Evolutionary conservation across 2,329 filamentous ascomycete species (phyloP).

Genomic region (Aspergillus bombycis): DNA sequence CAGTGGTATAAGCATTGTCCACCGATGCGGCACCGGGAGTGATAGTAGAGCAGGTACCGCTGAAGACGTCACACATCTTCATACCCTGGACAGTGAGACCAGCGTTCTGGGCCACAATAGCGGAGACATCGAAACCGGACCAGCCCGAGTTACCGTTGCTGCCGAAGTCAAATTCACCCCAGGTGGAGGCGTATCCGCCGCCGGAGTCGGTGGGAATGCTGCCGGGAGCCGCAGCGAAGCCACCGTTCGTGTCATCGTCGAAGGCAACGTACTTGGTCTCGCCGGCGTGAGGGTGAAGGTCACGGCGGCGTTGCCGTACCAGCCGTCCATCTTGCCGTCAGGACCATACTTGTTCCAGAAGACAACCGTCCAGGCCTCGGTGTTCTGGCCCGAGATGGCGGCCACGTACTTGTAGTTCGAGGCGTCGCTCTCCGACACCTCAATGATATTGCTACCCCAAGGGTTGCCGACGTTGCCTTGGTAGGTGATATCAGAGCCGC

Average conservation of each 20-base stretch:
- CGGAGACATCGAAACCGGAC: conserved; percentile 41
- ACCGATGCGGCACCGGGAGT: conserved; percentile 27
- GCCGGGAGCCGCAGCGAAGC: conserved; percentile 33
- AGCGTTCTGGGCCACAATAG: conserved; percentile 38
- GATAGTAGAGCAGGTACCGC: conserved; percentile 36
- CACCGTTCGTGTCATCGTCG: conserved; percentile 40
- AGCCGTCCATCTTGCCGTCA: conserved; percentile 37
- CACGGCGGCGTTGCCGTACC: conserved; percentile 39
- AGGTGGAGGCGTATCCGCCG: conserved; percentile 37
- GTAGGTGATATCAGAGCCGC: conserved; percentile 34
- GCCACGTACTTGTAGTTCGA: conserved; percentile 41
- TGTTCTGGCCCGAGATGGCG: conserved; percentile 36
- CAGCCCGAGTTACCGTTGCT: conserved; percentile 32
- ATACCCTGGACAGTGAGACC: conserved; percentile 37
- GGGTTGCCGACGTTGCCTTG: conserved; percentile 43
- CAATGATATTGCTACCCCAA: conserved; percentile 46
- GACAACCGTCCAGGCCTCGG: conserved; percentile 38
- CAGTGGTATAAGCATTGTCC: conserved; percentile 37
- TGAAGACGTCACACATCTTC: conserved; percentile 35
- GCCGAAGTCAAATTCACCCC: conserved; percentile 41
- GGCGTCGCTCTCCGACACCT: conserved; percentile 35
- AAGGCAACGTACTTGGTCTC: conserved; percentile 43
- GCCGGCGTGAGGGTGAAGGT: conserved; percentile 35
- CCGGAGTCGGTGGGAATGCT: conserved; percentile 28
- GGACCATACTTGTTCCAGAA: conserved; percentile 47